Evolutionary conservation across 495 filamentous ascomycete species (phyloP), one percentile per base, ranked within the genome.

Genomic region (Penicillium samsonianum): DNA sequence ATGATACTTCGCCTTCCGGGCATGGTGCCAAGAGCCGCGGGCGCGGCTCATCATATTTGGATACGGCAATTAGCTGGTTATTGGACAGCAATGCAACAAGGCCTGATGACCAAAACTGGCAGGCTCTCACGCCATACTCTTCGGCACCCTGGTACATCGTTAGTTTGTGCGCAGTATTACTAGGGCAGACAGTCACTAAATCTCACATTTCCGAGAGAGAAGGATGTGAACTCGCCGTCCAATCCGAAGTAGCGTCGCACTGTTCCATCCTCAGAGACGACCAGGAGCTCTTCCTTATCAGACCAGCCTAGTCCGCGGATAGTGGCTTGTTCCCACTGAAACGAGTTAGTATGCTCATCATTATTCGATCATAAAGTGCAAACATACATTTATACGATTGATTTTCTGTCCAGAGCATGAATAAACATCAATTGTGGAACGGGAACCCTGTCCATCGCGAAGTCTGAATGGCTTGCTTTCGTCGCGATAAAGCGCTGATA

Each of bases 271-370:
- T 89, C 84, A 4, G 91, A 90, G 48, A 97, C 85, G 4, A 96
- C 87, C 8, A 98, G 76, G 16, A 98, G 81, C 70, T 91, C 90
- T 80, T 98, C 94, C 61, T 97, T 91, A 66, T 96, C 94, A 33
- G 92, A 97, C 94, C 94, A 98, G 19, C 94, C 94, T 17, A 98
- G 80, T 10, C 91, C 92, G 68, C 87, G 87, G 63, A 98, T 90
- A 3, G 87, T 80, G 30, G 91, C 91, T 78, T 92, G 90, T 60
- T 98, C 94, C 91, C 92, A 98, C 79, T 90, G 20, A 78, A 73
- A 7, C n/a, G 9, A 48, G 42, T 64, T 41, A 58, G 58, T 30
- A 22, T 26, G 17, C 12, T 37, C 35, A 33, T 16, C 25, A 10
- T 26, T 6, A 20, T 11, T 22, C 16, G 19, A 47, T 35, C 9